A percentile compares a stretch with the other conserved stretches of the same genome.
Conservation (phyloP, 2,329 filamentous ascomycete species). For the Cadophora luteo-olivacea region DNA sequence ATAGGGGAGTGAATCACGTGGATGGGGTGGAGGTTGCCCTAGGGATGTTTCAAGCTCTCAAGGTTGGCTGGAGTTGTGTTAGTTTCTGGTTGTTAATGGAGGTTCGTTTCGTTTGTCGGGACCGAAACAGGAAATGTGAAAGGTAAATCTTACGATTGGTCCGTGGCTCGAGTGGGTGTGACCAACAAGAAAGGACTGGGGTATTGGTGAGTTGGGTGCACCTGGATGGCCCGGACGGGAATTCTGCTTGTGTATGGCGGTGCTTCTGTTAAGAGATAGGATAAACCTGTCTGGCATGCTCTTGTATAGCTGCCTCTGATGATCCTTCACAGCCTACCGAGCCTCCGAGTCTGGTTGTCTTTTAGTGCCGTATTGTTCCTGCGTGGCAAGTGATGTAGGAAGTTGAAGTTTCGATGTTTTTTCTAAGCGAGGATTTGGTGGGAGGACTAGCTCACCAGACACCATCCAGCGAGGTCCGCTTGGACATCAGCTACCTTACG, state of each 20-base stretch:
- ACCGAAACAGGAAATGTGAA: not conserved
- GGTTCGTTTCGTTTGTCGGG: not conserved
- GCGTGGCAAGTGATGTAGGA: not conserved
- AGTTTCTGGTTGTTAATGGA: not conserved
- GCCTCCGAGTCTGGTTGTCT: too few relatives aligned
- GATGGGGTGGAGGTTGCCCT: not conserved
- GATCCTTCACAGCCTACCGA: too few relatives aligned
- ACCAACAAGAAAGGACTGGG: too few relatives aligned
- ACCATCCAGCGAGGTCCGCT: not conserved
- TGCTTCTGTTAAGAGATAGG: not conserved
- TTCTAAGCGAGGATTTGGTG: conserved; percentile 10
- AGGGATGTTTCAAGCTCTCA: not conserved
- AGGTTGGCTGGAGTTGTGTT: conserved; percentile 10
- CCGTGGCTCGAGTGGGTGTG: not conserved
- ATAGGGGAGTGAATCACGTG: conserved; percentile 34
- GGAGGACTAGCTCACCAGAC: conserved; percentile 2
- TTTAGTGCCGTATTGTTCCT: too few relatives aligned
- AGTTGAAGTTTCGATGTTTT: conserved; percentile 7
- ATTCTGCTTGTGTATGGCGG: not conserved
- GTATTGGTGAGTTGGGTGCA: conserved; percentile 7
- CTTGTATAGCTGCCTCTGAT: too few relatives aligned
- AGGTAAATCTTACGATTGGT: not conserved
- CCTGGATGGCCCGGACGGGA: not conserved
- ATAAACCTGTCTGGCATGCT: not conserved
- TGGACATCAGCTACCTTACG: too few relatives aligned